phyloP scores from a whole-genome alignment of 495 filamentous ascomycete species.

The Daldinia decipiens region DNA sequence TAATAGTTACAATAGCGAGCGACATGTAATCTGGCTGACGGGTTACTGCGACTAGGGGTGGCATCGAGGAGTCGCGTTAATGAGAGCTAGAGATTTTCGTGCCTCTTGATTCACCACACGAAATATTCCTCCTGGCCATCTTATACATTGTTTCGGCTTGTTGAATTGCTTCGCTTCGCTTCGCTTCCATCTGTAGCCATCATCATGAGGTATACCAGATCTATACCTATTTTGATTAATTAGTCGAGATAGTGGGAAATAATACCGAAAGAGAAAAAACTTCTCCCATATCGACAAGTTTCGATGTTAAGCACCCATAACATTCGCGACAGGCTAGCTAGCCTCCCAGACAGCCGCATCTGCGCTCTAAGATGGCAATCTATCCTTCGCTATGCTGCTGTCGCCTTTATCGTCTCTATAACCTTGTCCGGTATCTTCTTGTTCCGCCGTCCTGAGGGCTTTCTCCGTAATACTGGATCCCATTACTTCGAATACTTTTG shows the following conservation, averaged over 20 bases:
- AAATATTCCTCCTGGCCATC: conserved; percentile 1
- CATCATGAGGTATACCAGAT: conserved; percentile 26
- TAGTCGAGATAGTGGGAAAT: conserved; percentile 10
- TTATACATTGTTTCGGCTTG: background rate
- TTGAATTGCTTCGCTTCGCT: background rate
- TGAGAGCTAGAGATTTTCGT: conserved; percentile 22
- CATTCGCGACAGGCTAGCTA: conserved; percentile 38
- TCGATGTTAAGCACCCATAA: conserved; percentile 25
- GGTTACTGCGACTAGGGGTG: conserved; percentile 16
- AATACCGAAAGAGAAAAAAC: conserved; percentile 1
- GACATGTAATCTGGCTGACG: background rate
- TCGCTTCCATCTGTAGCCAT: background rate
- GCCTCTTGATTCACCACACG: conserved; percentile 14
- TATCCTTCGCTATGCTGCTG: conserved; percentile 35
- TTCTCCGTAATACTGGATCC: conserved; percentile 37
- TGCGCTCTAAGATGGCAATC: conserved; percentile 32
- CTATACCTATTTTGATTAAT: conserved; percentile 14
- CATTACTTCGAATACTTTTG: conserved; percentile 46
- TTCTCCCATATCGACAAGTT: conserved; percentile 3
- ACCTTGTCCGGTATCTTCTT: conserved; percentile 38
- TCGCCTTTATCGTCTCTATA: conserved; percentile 39
- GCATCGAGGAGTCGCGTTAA: conserved; percentile 26
- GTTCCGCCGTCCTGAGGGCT: conserved; percentile 41
- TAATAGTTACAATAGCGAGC: background rate
- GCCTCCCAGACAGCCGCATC: conserved; percentile 41